Percentiles rank a stretch among this genome's conserved stretches.
phyloP scores from a whole-genome alignment of 139 green algal genomes.

The Micromonas commoda region DNA sequence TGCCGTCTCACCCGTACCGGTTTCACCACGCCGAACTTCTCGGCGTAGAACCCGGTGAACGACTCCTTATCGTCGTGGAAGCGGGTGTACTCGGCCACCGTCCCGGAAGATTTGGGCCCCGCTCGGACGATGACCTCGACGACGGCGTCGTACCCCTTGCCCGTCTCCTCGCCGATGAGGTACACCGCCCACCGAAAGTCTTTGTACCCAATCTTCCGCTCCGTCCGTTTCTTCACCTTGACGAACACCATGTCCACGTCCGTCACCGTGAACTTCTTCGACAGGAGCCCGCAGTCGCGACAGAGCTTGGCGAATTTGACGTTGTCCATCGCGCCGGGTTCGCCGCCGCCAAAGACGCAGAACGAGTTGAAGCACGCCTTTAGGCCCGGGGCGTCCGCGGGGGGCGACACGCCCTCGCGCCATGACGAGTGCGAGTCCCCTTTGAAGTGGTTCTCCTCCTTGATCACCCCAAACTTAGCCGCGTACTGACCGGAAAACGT shows the following conservation, averaged over 20 bases:
- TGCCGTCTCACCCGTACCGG: not conserved
- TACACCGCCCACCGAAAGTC: not conserved
- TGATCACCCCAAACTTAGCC: not conserved
- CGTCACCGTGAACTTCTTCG: constrained; percentile 38
- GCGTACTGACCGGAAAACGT: constrained; percentile 12
- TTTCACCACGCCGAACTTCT: not conserved
- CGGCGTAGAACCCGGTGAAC: constrained; percentile 2
- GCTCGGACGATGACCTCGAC: not conserved
- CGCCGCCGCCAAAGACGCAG: not conserved
- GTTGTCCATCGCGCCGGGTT: constrained; percentile 1
- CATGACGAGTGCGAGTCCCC: not conserved
- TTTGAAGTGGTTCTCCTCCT: no score
- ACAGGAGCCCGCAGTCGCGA: constrained; percentile 51
- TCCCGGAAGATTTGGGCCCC: not conserved
- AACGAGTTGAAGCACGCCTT: not conserved
- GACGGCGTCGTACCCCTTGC: not conserved
- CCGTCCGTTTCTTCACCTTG: constrained; percentile 47
- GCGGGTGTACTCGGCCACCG: not conserved
- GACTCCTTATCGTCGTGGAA: constrained; percentile 25
- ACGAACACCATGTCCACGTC: constrained; percentile 56
- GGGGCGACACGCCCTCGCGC: not conserved
- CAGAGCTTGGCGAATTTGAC: constrained; percentile 25
- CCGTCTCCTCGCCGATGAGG: not conserved
- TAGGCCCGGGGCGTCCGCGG: not conserved
- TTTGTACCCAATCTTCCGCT: not conserved